Base-by-base conservation (phyloP, 2,329 filamentous ascomycete genomes). In the Beauveria scarabaeidicola region DNA sequence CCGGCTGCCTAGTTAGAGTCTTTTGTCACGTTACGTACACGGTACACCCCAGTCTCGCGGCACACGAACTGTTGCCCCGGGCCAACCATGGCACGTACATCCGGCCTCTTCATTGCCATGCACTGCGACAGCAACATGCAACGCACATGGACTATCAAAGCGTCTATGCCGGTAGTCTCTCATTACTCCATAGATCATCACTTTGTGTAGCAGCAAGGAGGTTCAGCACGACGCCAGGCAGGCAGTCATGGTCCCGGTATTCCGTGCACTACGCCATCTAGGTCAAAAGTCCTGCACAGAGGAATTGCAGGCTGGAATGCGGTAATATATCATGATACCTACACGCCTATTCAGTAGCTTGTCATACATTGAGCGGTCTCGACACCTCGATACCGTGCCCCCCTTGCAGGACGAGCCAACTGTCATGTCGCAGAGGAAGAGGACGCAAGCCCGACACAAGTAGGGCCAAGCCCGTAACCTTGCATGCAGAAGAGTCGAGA, bases 1-100 rank as follows among this genome's bases (percentile, higher is more conserved):
- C 21, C 13, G 27, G 15, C 13, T 25, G 21, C 43, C 19, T 25
- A 29, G 2, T 11, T 11, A 13, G 13, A n/a, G 13, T 13, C 21
- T 17, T 29, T 47, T 55, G 52, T 29, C 52, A 60, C 58, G 58
- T 60, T 60, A 55, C 58, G 13, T 54, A n/a, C 29, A 43, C 51
- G 52, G 13, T 50, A n/a, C 29, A 43, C 51, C 32, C 51, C 44
- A 3, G 21, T 9, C 32, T 46, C n/a, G 41, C 19, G 40, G 29
- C 8, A 54, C 44, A 43, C 21, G 52, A 60, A 60, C 51, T 54
- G 27, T 13, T 44, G 44, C 51, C 52, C 58, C 36, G 29, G 36
- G 44, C 52, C 44, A 50, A 44, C 58, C 52, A 55, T 43, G 57
- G 27, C 43, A 25, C 19, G 46, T 19, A 15, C 36, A 41, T 17